Evolutionary conservation across 2,329 filamentous ascomycete species (phyloP).

Genomic region (Phialophora macrospora): DNA sequence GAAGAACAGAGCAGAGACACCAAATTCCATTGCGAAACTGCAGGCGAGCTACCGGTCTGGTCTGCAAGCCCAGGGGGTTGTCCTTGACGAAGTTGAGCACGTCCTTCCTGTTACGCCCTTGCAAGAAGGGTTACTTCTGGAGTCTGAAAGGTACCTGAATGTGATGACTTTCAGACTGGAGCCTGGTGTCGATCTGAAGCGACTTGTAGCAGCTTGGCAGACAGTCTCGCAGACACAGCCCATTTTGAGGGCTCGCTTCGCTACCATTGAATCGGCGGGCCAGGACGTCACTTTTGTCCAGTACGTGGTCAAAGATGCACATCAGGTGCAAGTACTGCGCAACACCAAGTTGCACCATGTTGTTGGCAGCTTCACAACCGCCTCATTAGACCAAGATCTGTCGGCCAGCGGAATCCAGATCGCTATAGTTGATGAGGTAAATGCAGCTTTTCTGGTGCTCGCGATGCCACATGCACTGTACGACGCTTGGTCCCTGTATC

Average conservation of each 20-base stretch:
- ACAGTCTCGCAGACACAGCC: constrained; percentile 65
- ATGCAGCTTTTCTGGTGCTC: constrained; percentile 58
- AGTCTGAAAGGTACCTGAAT: constrained; percentile 80
- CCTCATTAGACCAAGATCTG: constrained; percentile 28
- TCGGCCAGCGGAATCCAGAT: constrained; percentile 39
- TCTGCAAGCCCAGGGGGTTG: constrained; percentile 45
- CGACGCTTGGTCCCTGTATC: constrained; percentile 79
- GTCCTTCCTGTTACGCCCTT: constrained; percentile 78
- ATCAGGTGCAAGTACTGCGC: constrained; percentile 11
- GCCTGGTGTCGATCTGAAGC: constrained; percentile 58
- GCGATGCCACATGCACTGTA: constrained; percentile 87
- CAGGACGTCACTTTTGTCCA: constrained; percentile 24
- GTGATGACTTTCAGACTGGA: constrained; percentile 73
- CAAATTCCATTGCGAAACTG: constrained; percentile 32
- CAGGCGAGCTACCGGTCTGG: constrained; percentile 47
- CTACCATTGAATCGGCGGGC: constrained; percentile 54
- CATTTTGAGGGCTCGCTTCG: constrained; percentile 76
- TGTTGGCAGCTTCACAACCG: constrained; percentile 26
- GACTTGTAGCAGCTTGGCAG: constrained; percentile 66
- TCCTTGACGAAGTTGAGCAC: constrained; percentile 56
- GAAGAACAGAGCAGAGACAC: constrained; percentile 15
- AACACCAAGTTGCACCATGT: constrained; percentile 19
- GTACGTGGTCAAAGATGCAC: constrained; percentile 19
- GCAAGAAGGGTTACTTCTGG: constrained; percentile 77
- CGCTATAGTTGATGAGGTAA: constrained; percentile 42